These are phyloP conservation scores for Clathrospora elynae DNA, from an alignment of 2,329 filamentous ascomycete genomes.

Conservation along the genomic window DNA sequence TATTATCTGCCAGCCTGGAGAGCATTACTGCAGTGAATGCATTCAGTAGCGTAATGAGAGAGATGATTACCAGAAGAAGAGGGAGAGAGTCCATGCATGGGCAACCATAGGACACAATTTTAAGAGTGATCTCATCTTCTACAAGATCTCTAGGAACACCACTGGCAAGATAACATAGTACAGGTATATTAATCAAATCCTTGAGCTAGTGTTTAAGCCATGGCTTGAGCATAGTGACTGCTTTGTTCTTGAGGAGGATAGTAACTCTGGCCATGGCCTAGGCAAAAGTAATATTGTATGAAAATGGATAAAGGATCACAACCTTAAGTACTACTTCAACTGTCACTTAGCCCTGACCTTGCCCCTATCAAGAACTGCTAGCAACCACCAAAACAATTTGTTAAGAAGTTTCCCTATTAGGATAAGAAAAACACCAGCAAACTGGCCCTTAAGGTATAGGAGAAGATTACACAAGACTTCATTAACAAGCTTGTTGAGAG, in stretches of 20 bases:
- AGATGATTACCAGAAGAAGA: neutral
- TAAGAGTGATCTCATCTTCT: conserved; percentile 5
- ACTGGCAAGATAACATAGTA: conserved; percentile 13
- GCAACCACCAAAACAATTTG: conserved; percentile 7
- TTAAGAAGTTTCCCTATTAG: conserved; percentile 11
- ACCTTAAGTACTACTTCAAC: conserved; percentile 14
- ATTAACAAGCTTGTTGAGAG: too few species aligned
- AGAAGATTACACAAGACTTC: too few species aligned
- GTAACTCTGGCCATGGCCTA: conserved; percentile 1
- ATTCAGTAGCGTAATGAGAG: conserved; percentile 1
- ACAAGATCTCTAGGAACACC: conserved; percentile 4
- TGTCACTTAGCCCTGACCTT: too few species aligned
- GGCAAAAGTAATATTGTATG: conserved; percentile 11
- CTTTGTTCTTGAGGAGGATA: conserved; percentile 12
- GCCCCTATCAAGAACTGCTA: too few species aligned
- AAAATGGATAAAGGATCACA: conserved; percentile 8
- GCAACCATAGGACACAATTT: conserved; percentile 4
- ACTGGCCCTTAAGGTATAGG: conserved; percentile 6
- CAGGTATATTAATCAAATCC: conserved; percentile 11
- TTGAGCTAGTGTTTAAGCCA: neutral
- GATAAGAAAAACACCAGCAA: conserved; percentile 8
- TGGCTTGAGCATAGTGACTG: conserved; percentile 2
- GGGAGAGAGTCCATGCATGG: neutral
- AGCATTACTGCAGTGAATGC: conserved; percentile 2
- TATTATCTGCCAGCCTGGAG: conserved; percentile 5